Evolutionary conservation across 1,284 basidiomycete genomes (phyloP).

Genomic region (Puccinia coronata): DNA sequence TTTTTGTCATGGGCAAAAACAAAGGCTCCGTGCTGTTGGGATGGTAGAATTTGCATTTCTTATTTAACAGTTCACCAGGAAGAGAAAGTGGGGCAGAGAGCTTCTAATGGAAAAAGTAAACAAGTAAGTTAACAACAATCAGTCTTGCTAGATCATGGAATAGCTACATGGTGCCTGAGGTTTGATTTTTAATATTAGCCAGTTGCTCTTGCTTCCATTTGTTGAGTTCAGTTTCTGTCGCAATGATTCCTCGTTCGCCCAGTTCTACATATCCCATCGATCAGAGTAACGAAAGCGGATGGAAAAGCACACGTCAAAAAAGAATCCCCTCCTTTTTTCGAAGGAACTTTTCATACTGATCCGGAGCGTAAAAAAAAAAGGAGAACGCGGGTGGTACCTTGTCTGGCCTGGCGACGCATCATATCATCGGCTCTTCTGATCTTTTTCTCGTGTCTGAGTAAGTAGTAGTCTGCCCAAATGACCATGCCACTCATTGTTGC

Average conservation of each 20-base stretch:
- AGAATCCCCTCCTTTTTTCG: too few relatives aligned
- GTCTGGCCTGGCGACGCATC: slow-evolving; percentile 71
- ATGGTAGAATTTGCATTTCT: too few relatives aligned
- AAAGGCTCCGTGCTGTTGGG: too few relatives aligned
- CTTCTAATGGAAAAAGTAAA: too few relatives aligned
- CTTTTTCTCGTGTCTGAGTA: slow-evolving; percentile 70
- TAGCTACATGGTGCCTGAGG: slow-evolving; percentile 60
- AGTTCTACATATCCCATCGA: slow-evolving; percentile 62
- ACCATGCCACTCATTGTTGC: slow-evolving; percentile 71
- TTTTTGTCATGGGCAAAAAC: too few relatives aligned
- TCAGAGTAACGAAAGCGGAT: background rate
- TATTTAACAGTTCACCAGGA: too few relatives aligned
- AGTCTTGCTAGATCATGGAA: background rate
- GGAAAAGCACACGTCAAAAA: too few relatives aligned
- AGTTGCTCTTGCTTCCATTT: slow-evolving; percentile 69
- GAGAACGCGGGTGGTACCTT: slow-evolving; percentile 54
- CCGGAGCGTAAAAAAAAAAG: too few relatives aligned
- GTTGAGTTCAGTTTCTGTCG: slow-evolving; percentile 77
- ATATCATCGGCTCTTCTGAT: slow-evolving; percentile 69
- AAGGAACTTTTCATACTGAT: too few relatives aligned
- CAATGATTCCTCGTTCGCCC: slow-evolving; percentile 71
- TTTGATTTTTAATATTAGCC: slow-evolving; percentile 62
- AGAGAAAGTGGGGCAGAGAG: too few relatives aligned
- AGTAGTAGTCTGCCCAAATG: slow-evolving; percentile 72
- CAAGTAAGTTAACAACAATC: background rate